Evolutionary conservation across 495 filamentous ascomycete genomes (phyloP).

Genomic region (Stereocaulon alpinum): DNA sequence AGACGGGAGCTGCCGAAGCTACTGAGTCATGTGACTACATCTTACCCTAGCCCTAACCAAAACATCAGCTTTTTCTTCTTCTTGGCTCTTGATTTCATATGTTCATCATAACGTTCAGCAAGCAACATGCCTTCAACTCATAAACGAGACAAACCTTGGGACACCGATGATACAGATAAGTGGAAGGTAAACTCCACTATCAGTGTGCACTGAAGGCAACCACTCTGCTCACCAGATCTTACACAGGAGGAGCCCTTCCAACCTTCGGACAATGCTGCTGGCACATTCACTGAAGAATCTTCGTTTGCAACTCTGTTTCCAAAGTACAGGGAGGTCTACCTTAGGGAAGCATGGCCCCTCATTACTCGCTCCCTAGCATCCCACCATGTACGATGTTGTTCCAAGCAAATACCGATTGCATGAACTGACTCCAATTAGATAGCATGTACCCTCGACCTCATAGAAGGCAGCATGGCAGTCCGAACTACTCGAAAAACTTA

Average conservation of each 20-base stretch:
- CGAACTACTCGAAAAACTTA: slow-evolving; percentile 92
- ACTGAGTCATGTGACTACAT: background rate
- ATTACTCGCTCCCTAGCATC: slow-evolving; percentile 73
- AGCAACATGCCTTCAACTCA: slow-evolving; percentile 78
- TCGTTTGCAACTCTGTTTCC: slow-evolving; percentile 86
- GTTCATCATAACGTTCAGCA: background rate
- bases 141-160: slow-evolving; percentile 93
- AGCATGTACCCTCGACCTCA: slow-evolving; percentile 81
- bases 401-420: background rate
- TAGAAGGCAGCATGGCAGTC: slow-evolving; percentile 92
- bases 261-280: slow-evolving; percentile 70
- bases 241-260: slow-evolving; percentile 57
- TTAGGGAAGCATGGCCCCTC: slow-evolving; percentile 82
- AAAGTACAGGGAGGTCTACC: slow-evolving; percentile 92
- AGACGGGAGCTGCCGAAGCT: background rate
- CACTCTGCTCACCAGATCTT: slow-evolving; percentile 35
- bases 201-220: background rate
- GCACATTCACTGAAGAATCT: slow-evolving; percentile 86
- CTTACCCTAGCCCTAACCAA: background rate
- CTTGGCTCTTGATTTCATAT: background rate
- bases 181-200: slow-evolving; percentile 59
- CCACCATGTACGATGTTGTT: slow-evolving; percentile 28
- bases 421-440: slow-evolving; percentile 36
- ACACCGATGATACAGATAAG: slow-evolving; percentile 86
- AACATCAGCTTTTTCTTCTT: background rate